phyloP scores from a whole-genome alignment of 2,329 filamentous ascomycete genomes.

The Nemania abortiva region DNA sequence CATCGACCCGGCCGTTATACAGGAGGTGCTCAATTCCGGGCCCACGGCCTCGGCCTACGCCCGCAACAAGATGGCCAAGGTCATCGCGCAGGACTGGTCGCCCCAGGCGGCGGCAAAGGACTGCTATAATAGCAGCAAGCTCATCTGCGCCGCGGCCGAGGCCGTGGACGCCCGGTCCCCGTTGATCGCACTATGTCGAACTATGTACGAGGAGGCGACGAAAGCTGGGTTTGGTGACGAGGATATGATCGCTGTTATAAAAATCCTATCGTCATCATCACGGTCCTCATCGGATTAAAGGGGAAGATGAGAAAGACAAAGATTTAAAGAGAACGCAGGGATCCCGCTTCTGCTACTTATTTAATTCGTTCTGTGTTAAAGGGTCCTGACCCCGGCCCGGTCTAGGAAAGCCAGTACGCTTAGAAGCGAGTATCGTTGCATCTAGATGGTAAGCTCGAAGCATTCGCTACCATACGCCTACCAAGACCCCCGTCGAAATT shows the following conservation, averaged over 20 bases:
- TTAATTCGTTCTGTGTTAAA: too few species aligned
- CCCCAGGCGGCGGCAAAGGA: conserved; percentile 50
- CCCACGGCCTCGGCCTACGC: conserved; percentile 51
- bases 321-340: not conserved
- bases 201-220: conserved; percentile 45
- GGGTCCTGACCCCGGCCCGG: too few species aligned
- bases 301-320: not conserved
- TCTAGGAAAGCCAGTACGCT: too few species aligned
- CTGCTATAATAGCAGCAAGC: conserved; percentile 49
- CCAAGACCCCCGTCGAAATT: too few species aligned
- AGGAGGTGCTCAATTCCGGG: conserved; percentile 48
- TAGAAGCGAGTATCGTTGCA: too few species aligned
- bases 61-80: conserved; percentile 49
- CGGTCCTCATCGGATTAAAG: not conserved
- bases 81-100: conserved; percentile 49
- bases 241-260: conserved; percentile 50
- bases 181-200: conserved; percentile 41
- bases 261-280: conserved; percentile 17
- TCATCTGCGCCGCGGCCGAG: conserved; percentile 46
- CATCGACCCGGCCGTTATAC: conserved; percentile 49
- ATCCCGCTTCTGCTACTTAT: not conserved
- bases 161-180: conserved; percentile 41
- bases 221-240: conserved; percentile 43
- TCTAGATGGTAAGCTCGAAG: too few species aligned
- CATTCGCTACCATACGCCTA: too few species aligned